phyloP scores from a whole-genome alignment of 176 grass and related monocot genomes.

The Secale cereale region DNA sequence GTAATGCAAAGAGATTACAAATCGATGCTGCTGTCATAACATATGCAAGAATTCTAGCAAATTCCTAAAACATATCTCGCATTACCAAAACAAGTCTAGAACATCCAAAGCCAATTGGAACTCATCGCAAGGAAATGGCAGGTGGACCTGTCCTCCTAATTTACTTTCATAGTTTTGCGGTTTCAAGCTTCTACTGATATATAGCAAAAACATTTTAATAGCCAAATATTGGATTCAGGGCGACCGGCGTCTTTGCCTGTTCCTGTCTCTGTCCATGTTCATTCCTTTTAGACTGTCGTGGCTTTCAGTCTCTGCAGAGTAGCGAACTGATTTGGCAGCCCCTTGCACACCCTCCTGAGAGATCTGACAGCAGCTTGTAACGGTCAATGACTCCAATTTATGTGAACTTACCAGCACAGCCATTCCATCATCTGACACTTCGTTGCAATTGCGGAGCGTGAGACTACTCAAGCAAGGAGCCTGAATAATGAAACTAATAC shows the following conservation, averaged over 20 bases:
- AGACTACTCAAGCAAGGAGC: slow-evolving; percentile 36
- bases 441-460: slow-evolving; percentile 36
- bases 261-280: background rate
- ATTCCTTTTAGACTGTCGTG: slow-evolving; percentile 1
- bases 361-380: slow-evolving; percentile 37
- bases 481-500: slow-evolving; percentile 15
- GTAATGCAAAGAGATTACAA: background rate
- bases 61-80: background rate
- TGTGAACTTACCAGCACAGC: slow-evolving; percentile 4
- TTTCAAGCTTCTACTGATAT: background rate
- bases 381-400: slow-evolving; percentile 42
- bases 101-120: background rate
- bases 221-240: background rate
- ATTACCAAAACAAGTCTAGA: background rate
- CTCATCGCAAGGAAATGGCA: background rate
- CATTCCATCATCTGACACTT: slow-evolving; percentile 41
- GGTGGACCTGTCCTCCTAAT: background rate
- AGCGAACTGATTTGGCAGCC: slow-evolving; percentile 37
- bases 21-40: too few relatives aligned
- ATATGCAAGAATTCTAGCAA: background rate
- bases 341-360: slow-evolving; percentile 46
- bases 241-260: background rate
- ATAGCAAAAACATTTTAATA: background rate
- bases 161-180: background rate
- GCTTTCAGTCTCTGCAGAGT: background rate